These are phyloP conservation scores for Didymella pinodella DNA, from an alignment of 2,329 filamentous ascomycete genomes.

Conservation along the genomic window DNA sequence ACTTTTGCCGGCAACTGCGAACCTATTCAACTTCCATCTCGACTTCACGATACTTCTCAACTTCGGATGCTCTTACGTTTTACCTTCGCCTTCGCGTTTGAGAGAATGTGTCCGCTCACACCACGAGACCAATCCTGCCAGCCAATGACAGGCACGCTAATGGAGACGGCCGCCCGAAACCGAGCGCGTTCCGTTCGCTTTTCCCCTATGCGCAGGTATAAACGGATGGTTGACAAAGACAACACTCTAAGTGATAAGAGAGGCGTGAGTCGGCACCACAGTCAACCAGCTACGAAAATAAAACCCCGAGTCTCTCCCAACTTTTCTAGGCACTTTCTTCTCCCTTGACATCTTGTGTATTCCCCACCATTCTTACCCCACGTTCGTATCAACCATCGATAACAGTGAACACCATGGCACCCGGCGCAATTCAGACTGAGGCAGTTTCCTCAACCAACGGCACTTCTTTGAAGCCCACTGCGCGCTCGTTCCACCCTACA, in stretches of 20 bases:
- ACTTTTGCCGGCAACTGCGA: slow-evolving; percentile 16
- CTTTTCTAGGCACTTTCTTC: slow-evolving; percentile 17
- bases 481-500: slow-evolving; percentile 49
- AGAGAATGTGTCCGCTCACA: slow-evolving; percentile 13
- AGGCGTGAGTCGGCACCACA: slow-evolving; percentile 39
- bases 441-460: slow-evolving; percentile 35
- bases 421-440: slow-evolving; percentile 44
- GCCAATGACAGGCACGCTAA: slow-evolving; percentile 35
- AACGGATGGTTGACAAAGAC: slow-evolving; percentile 25
- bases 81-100: slow-evolving; percentile 2
- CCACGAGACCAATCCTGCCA: slow-evolving; percentile 21
- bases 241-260: slow-evolving; percentile 31
- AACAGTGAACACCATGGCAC: slow-evolving; percentile 42
- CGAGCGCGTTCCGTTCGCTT: slow-evolving; percentile 25
- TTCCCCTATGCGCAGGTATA: slow-evolving; percentile 31
- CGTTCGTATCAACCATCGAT: slow-evolving; percentile 23
- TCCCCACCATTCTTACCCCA: slow-evolving; percentile 30
- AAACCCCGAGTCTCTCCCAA: slow-evolving; percentile 21
- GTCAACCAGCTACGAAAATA: slow-evolving; percentile 31
- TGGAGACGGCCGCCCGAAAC: slow-evolving; percentile 32
- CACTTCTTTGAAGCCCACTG: slow-evolving; percentile 47
- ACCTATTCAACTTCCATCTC: slow-evolving; percentile 2
- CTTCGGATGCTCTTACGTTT: slow-evolving; percentile 4
- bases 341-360: slow-evolving; percentile 9
- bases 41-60: slow-evolving; percentile 1